Conservation (phyloP, 2,329 filamentous ascomycete species). For the Pseudogymnoascus destructans region DNA sequence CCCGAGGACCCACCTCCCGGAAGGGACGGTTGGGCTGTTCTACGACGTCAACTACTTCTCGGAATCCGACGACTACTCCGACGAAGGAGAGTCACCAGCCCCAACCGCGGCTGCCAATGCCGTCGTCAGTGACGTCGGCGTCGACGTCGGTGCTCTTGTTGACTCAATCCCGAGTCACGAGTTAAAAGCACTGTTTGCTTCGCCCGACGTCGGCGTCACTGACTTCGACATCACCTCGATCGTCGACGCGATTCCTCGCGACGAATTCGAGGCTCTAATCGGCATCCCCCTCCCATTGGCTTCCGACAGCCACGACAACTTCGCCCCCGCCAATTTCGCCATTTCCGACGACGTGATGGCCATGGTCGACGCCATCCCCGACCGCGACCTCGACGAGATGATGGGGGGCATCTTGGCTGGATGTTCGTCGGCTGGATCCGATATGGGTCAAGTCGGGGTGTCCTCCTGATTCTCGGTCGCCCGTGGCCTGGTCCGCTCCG, state of each 20-base stretch:
- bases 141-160: slow-evolving; percentile 1
- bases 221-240: slow-evolving; percentile 14
- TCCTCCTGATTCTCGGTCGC: background rate
- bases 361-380: background rate
- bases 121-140: background rate
- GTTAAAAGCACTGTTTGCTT: slow-evolving; percentile 31
- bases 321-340: background rate
- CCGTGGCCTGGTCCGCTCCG: background rate
- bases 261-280: background rate
- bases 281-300: background rate
- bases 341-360: slow-evolving; percentile 7
- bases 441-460: background rate
- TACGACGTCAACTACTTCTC: background rate
- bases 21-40: background rate
- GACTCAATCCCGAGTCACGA: slow-evolving; percentile 6
- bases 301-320: background rate
- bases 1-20: background rate
- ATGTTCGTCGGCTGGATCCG: background rate
- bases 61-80: background rate
- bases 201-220: slow-evolving; percentile 29
- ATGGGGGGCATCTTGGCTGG: background rate
- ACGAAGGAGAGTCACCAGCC: background rate
- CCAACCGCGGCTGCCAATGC: background rate
- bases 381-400: background rate
- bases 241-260: slow-evolving; percentile 11